Conservation (phyloP, 768 basidiomycete genomes). For the Calocera viscosa region DNA sequence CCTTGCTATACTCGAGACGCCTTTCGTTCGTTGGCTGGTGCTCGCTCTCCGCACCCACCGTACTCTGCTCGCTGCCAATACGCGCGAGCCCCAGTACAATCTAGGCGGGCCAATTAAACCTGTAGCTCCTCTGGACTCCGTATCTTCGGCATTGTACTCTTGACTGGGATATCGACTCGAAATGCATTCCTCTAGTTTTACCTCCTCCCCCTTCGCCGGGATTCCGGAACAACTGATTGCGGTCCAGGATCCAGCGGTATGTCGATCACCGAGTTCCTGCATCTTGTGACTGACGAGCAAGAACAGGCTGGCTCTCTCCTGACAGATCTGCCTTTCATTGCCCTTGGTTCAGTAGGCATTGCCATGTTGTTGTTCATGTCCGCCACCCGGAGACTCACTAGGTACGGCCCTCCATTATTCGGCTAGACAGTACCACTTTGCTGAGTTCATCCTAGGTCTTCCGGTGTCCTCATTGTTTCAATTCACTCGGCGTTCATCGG, state of each 20-base stretch:
- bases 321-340: conserved; percentile 54
- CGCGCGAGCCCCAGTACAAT: not conserved
- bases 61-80: not conserved
- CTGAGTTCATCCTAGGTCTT: conserved; percentile 27
- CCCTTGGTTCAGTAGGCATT: conserved; percentile 51
- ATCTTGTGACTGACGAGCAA: not conserved
- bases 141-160: not conserved
- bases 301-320: conserved; percentile 41
- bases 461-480: conserved; percentile 43
- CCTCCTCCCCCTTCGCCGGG: not conserved
- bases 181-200: not conserved
- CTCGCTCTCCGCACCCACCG: not conserved
- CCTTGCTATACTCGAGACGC: not conserved
- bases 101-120: not conserved
- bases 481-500: conserved; percentile 49
- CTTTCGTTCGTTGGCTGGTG: not conserved
- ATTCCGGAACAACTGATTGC: not conserved
- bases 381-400: conserved; percentile 33
- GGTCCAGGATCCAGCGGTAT: not conserved
- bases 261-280: conserved; percentile 5
- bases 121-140: not conserved
- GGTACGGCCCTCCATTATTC: conserved; percentile 3
- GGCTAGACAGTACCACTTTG: conserved; percentile 29
- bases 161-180: not conserved
- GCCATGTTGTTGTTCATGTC: conserved; percentile 48